Percentiles rank a stretch among this genome's conserved stretches.
phyloP scores from a whole-genome alignment of 2,329 filamentous ascomycete genomes.

The Venturia nashicola region DNA sequence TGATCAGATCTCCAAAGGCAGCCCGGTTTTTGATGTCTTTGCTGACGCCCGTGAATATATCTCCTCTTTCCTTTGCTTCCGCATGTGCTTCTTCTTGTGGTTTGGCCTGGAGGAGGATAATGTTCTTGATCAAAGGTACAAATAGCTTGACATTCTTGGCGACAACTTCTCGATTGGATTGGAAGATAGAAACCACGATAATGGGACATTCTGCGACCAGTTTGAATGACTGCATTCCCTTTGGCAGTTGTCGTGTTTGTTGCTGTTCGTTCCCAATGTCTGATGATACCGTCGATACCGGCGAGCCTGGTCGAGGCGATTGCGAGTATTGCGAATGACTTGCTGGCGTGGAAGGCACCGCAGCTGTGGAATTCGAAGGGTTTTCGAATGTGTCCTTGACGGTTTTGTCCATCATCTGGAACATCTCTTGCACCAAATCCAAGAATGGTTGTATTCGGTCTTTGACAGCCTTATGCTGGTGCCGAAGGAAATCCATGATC shows the following conservation, averaged over 20 bases:
- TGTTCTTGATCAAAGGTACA: slow-evolving; percentile 84
- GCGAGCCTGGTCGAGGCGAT: slow-evolving; percentile 80
- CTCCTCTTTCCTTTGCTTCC: slow-evolving; percentile 66
- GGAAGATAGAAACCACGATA: slow-evolving; percentile 96
- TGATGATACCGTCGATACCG: slow-evolving; percentile 56
- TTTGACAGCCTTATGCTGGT: slow-evolving; percentile 73
- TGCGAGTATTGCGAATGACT: slow-evolving; percentile 57
- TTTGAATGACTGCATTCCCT: slow-evolving; percentile 98
- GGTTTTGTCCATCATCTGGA: slow-evolving; percentile 85
- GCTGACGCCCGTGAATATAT: slow-evolving; percentile 85
- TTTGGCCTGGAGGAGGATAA: slow-evolving; percentile 77
- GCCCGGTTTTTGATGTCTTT: slow-evolving; percentile 85
- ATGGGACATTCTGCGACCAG: slow-evolving; percentile 96
- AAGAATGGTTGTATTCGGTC: slow-evolving; percentile 82
- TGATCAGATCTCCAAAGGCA: slow-evolving; percentile 95
- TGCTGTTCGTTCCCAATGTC: slow-evolving; percentile 78
- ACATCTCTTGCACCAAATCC: slow-evolving; percentile 86
- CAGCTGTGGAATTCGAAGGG: slow-evolving; percentile 18
- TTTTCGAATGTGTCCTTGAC: slow-evolving; percentile 93
- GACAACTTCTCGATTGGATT: slow-evolving; percentile 74
- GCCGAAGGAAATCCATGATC: slow-evolving; percentile 89
- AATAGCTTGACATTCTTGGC: slow-evolving; percentile 80
- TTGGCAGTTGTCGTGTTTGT: slow-evolving; percentile 66
- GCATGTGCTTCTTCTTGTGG: slow-evolving; percentile 86
- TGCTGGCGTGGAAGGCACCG: slow-evolving; percentile 50